phyloP scores from a whole-genome alignment of 495 filamentous ascomycete genomes.

The Articulospora tetracladia region DNA sequence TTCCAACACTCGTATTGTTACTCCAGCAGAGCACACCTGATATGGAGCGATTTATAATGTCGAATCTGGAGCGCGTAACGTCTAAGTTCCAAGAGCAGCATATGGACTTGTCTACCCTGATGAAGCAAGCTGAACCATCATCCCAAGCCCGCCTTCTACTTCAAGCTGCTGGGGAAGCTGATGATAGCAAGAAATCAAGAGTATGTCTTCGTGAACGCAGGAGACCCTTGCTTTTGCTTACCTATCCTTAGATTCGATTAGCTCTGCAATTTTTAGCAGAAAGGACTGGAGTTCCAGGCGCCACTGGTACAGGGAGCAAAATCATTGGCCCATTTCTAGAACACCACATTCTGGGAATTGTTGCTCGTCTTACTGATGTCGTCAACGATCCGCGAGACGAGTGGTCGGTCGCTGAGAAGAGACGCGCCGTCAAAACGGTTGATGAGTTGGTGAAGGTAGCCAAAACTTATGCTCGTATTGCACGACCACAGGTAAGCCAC shows the following conservation, averaged over 20 bases:
- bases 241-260: slow-evolving; percentile 28
- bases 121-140: slow-evolving; percentile 67
- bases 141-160: slow-evolving; percentile 76
- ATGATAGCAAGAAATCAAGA: slow-evolving; percentile 50
- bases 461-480: slow-evolving; percentile 64
- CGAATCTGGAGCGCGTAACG: slow-evolving; percentile 60
- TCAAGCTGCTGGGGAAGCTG: slow-evolving; percentile 66
- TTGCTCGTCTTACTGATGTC: slow-evolving; percentile 73
- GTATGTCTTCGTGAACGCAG: slow-evolving; percentile 38
- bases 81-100: slow-evolving; percentile 54
- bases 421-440: slow-evolving; percentile 77
- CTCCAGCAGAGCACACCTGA: slow-evolving; percentile 66
- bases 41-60: slow-evolving; percentile 64
- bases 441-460: slow-evolving; percentile 81
- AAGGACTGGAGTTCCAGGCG: neutral
- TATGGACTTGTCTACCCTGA: slow-evolving; percentile 60
- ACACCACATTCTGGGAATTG: slow-evolving; percentile 81
- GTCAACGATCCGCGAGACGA: slow-evolving; percentile 61
- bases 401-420: slow-evolving; percentile 39
- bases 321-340: slow-evolving; percentile 77
- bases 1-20: slow-evolving; percentile 74
- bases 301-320: slow-evolving; percentile 43
- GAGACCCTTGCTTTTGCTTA: neutral
- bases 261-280: slow-evolving; percentile 2
- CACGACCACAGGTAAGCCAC: slow-evolving; percentile 72